Evolutionary conservation across 495 filamentous ascomycete genomes (phyloP), one percentile per base, ranked within the genome.

Genomic region (Aspergillus haitiensis): DNA sequence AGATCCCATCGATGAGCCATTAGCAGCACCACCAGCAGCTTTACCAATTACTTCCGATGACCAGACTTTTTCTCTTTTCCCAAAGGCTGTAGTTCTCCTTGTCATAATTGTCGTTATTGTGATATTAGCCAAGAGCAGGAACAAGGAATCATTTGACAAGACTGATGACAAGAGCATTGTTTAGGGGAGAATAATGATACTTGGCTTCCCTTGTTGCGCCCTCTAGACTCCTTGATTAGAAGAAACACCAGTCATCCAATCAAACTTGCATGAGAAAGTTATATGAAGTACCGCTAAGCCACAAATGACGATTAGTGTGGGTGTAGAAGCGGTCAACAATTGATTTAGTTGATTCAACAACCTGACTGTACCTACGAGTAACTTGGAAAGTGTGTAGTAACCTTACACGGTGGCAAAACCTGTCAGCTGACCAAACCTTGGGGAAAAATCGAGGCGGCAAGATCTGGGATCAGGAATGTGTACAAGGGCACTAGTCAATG

Each of bases 131-230:
- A 55, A 45, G 33, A 55, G 49, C 55, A 58, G 18, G 35, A 58
- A 37, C 11, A 57, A 57, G 27, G 35, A 36, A 27, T 27, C 53
- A 34, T 13, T n/a, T n/a, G 56, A 58, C 45, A 55, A 59, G 27
- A 45, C 42, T 18, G 27, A 61, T 12, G 61, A 67, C 15, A 62
- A 59, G 48, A 64, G 51, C 46, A 48, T 60, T 60, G 62, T 64
- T 32, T 60, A 48, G 51, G 13, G 7, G 32, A 33, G 7, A 6
- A 40, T 37, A 52, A 45, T 58, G 33, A 3, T 11, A 13, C 6
- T 34, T 39, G 44, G 15, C n/a, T 47, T 47, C 10, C 48, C 11
- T 46, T 15, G 33, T 35, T 36, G 4, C 45, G 3, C 9, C 47
- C 47, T 51, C 48, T 18, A 10, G 37, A 40, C 4, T n/a, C n/a